A percentile compares a stretch with the other conserved stretches of the same genome.
These are phyloP conservation scores for Sporothrix phasma DNA, from an alignment of 2,329 filamentous ascomycete species.

Conservation along the genomic window DNA sequence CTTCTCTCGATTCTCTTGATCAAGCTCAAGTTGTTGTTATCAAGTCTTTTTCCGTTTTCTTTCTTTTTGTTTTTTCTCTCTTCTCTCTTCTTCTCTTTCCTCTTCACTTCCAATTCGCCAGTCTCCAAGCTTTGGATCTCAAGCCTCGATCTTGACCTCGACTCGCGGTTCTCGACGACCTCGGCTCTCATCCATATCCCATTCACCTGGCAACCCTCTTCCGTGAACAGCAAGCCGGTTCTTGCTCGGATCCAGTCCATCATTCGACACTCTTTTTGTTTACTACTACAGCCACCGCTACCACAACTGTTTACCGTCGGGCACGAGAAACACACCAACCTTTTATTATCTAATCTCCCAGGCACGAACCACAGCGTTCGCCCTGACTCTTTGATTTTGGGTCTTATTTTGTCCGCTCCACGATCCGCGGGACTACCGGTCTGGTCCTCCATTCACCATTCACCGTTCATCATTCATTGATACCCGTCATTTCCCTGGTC, in stretches of 20 bases:
- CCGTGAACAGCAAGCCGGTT: constrained; percentile 47
- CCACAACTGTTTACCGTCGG: background rate
- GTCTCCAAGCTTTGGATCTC: background rate
- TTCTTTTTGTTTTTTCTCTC: background rate
- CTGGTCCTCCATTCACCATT: constrained; percentile 11
- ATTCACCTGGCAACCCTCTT: constrained; percentile 18
- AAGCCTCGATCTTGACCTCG: background rate
- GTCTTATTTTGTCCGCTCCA: background rate
- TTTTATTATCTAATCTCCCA: constrained; percentile 18
- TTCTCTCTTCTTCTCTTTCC: constrained; percentile 16
- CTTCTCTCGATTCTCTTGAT: constrained; percentile 26
- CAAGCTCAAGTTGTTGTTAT: constrained; percentile 26
- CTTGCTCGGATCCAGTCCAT: constrained; percentile 48
- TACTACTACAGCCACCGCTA: constrained; percentile 20
- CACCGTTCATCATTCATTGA: background rate
- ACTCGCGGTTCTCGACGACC: background rate
- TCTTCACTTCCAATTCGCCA: background rate
- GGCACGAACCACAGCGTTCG: constrained; percentile 12
- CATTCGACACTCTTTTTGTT: constrained; percentile 26
- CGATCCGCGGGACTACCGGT: constrained; percentile 14
- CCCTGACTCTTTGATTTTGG: background rate
- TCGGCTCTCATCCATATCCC: background rate
- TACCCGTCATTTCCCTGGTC: constrained; percentile 9
- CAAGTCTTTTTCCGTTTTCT: constrained; percentile 9
- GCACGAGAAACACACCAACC: background rate